Conservation (phyloP, 768 basidiomycete genomes). For the Kwoniella dendrophila region DNA sequence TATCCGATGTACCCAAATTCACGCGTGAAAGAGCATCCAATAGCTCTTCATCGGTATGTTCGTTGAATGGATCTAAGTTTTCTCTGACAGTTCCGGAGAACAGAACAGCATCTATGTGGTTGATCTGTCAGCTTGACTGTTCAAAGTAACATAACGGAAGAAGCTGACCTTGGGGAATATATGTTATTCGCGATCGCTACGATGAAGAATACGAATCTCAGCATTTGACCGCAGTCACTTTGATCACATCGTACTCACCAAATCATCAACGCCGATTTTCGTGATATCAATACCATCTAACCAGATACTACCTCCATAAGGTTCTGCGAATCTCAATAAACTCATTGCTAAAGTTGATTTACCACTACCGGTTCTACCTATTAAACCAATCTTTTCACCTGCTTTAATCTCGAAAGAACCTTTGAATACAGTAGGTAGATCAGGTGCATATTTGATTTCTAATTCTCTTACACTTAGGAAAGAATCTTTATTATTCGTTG, state of each 20-base stretch:
- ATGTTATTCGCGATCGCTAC: constrained; percentile 54
- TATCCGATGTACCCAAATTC: constrained; percentile 65
- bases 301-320: constrained; percentile 70
- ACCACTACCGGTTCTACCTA: constrained; percentile 71
- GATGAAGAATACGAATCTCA: constrained; percentile 15
- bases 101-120: constrained; percentile 53
- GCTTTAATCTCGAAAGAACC: constrained; percentile 72
- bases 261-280: constrained; percentile 77
- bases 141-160: background rate
- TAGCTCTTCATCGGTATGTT: constrained; percentile 77
- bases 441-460: constrained; percentile 78
- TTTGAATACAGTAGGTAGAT: constrained; percentile 77
- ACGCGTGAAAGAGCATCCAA: constrained; percentile 79
- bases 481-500: constrained; percentile 63
- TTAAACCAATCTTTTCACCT: constrained; percentile 73
- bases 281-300: constrained; percentile 89
- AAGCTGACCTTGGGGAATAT: constrained; percentile 58
- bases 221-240: constrained; percentile 10
- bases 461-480: constrained; percentile 74
- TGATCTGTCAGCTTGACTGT: background rate
- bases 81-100: constrained; percentile 71
- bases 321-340: constrained; percentile 81
- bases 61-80: constrained; percentile 60
- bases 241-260: constrained; percentile 63
- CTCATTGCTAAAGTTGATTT: constrained; percentile 75